Percentiles rank a stretch among this genome's conserved stretches.
phyloP scores from a whole-genome alignment of 257 asterid genomes.

The Echium plantagineum region DNA sequence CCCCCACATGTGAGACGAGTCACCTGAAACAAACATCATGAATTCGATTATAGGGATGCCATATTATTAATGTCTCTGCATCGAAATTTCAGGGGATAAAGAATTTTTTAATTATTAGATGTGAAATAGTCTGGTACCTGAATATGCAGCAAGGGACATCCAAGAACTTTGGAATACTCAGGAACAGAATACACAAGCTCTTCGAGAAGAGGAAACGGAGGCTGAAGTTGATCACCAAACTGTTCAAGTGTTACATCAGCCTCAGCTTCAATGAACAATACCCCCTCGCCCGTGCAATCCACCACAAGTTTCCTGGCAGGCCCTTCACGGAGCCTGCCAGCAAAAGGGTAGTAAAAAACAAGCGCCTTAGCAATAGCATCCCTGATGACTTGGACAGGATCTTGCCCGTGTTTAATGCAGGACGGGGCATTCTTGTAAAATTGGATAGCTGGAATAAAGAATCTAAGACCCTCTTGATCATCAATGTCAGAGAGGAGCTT shows the following conservation, averaged over 20 bases:
- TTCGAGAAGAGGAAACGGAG: constrained; percentile 27
- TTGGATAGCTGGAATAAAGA: constrained; percentile 6
- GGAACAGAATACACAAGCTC: constrained; percentile 51
- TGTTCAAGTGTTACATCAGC: background rate
- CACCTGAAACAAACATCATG: background rate
- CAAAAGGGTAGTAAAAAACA: constrained; percentile 21
- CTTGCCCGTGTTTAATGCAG: background rate
- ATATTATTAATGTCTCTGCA: no score
- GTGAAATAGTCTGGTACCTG: constrained; percentile 25
- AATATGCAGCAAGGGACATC: constrained; percentile 42
- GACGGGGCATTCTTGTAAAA: constrained; percentile 9
- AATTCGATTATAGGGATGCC: no score
- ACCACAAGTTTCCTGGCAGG: constrained; percentile 15
- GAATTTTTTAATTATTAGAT: no score
- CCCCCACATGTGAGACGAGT: constrained; percentile 9
- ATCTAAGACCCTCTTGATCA: constrained; percentile 15
- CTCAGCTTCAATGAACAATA: constrained; percentile 17
- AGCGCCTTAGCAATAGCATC: constrained; percentile 20
- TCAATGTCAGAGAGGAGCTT: no score
- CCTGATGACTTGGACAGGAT: constrained; percentile 13
- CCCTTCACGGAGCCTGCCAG: constrained; percentile 21
- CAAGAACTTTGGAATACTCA: constrained; percentile 28
- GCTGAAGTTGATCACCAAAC: constrained; percentile 11
- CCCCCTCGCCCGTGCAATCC: constrained; percentile 19
- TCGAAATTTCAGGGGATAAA: no score